Conservation (phyloP, 441 rosid species). For the Euphorbia schlechtendalii region DNA sequence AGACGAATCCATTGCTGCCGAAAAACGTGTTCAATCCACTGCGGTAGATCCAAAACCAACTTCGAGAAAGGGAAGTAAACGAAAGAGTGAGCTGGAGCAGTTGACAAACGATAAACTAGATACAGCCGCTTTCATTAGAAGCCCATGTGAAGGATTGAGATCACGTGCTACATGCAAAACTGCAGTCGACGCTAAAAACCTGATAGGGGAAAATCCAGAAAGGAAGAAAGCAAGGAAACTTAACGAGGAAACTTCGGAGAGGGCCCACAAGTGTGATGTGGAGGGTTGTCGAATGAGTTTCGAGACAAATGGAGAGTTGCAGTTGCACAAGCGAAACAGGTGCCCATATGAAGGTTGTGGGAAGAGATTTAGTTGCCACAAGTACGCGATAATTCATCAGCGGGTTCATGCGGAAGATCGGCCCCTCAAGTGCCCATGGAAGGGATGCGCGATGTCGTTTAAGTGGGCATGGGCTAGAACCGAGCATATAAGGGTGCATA, state of each 20-base stretch:
- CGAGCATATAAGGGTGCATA: slow-evolving; percentile 92
- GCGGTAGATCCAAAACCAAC: slow-evolving; percentile 19
- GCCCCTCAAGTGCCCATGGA: slow-evolving; percentile 86
- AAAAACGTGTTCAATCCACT: slow-evolving; percentile 17
- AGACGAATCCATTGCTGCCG: slow-evolving; percentile 20
- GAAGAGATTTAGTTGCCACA: slow-evolving; percentile 83
- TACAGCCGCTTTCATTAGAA: slow-evolving; percentile 50
- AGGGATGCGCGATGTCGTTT: slow-evolving; percentile 82
- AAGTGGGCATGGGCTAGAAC: slow-evolving; percentile 99
- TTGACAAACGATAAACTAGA: slow-evolving; percentile 27
- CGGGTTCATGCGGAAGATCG: slow-evolving; percentile 87
- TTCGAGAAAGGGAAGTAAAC: slow-evolving; percentile 40
- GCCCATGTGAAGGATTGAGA: slow-evolving; percentile 99
- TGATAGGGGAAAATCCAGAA: slow-evolving; percentile 27
- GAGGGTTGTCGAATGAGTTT: slow-evolving; percentile 91
- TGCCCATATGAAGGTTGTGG: slow-evolving; percentile 82
- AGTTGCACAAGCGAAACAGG: slow-evolving; percentile 63
- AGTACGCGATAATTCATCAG: slow-evolving; percentile 67
- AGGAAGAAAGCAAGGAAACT: slow-evolving; percentile 38
- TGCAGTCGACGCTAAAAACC: slow-evolving; percentile 19
- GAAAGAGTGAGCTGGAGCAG: slow-evolving; percentile 45
- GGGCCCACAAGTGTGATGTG: slow-evolving; percentile 50
- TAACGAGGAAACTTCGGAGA: slow-evolving; percentile 26
- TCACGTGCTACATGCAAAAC: slow-evolving; percentile 40
- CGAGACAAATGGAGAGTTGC: slow-evolving; percentile 55